Evolutionary conservation across 2,329 filamentous ascomycete genomes (phyloP).

Genomic region (Fusarium abutilonis): DNA sequence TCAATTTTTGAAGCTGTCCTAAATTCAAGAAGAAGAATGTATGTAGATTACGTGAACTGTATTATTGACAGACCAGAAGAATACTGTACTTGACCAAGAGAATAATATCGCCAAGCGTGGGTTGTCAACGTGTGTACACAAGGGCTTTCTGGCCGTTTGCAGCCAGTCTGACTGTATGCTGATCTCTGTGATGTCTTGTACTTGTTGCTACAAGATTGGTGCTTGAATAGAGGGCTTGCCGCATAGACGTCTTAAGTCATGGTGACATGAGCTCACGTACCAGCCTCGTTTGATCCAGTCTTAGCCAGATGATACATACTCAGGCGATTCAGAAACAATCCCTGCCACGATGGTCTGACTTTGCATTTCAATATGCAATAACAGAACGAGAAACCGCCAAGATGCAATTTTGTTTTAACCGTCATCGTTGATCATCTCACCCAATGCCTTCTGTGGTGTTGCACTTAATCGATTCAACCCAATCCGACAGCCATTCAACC

Average conservation of each 20-base stretch:
- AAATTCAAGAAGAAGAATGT: too few relatives aligned
- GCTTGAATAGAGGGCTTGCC: background rate
- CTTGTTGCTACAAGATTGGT: background rate
- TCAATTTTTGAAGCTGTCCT: too few relatives aligned
- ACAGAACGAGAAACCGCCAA: background rate
- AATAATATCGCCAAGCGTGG: background rate
- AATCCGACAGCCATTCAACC: background rate
- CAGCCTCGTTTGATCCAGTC: background rate
- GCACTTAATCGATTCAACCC: constrained; percentile 5
- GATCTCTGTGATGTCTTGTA: background rate
- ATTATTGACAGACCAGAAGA: too few relatives aligned
- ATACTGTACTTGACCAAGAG: background rate
- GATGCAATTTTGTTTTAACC: background rate
- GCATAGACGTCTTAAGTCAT: background rate
- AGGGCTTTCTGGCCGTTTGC: background rate
- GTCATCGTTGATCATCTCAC: background rate
- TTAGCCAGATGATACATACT: too few relatives aligned
- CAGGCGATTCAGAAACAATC: background rate
- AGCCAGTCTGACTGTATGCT: background rate
- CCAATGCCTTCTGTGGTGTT: constrained; percentile 16
- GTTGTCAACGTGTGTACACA: too few relatives aligned
- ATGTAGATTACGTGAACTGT: too few relatives aligned
- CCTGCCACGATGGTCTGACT: constrained; percentile 13
- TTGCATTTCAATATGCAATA: background rate
- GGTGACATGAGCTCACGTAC: background rate